Evolutionary conservation across 148 eudicot species (phyloP).

Genomic region (Heliosperma pusillum): DNA sequence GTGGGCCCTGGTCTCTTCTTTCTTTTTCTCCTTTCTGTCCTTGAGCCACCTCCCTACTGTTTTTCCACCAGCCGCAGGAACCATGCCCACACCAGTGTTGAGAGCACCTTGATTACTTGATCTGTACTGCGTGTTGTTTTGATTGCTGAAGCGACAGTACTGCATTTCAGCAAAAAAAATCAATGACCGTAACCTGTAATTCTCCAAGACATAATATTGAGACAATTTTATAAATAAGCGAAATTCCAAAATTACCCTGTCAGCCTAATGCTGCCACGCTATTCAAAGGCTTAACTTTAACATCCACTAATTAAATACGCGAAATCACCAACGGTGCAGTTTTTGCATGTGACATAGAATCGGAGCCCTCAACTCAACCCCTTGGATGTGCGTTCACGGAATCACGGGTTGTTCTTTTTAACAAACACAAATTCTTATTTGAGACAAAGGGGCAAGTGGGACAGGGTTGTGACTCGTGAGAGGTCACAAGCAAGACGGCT

Average conservation of each 20-base stretch:
- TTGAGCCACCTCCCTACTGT: slow-evolving; percentile 96
- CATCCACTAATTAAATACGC: no score
- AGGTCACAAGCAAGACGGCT: no score
- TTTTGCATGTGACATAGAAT: no score
- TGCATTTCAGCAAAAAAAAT: slow-evolving; percentile 29
- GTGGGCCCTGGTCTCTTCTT: slow-evolving; percentile 78
- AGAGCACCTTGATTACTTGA: slow-evolving; percentile 21
- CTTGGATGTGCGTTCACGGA: no score
- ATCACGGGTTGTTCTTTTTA: no score
- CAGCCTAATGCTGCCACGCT: neutral
- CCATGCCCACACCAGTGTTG: slow-evolving; percentile 6
- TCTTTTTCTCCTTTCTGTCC: slow-evolving; percentile 85
- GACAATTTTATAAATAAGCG: no score
- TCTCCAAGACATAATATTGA: neutral
- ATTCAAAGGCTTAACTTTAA: no score
- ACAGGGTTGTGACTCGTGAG: no score
- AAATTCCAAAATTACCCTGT: neutral
- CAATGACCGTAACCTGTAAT: neutral
- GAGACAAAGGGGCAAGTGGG: no score
- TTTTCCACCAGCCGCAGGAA: slow-evolving; percentile 55
- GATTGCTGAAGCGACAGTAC: slow-evolving; percentile 61
- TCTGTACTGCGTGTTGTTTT: slow-evolving; percentile 45
- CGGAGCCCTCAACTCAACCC: no score
- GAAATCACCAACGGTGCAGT: no score
- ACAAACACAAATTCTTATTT: no score